These are phyloP conservation scores for Gentiana macrophylla DNA, from an alignment of 257 asterid species.

Conservation along the genomic window DNA sequence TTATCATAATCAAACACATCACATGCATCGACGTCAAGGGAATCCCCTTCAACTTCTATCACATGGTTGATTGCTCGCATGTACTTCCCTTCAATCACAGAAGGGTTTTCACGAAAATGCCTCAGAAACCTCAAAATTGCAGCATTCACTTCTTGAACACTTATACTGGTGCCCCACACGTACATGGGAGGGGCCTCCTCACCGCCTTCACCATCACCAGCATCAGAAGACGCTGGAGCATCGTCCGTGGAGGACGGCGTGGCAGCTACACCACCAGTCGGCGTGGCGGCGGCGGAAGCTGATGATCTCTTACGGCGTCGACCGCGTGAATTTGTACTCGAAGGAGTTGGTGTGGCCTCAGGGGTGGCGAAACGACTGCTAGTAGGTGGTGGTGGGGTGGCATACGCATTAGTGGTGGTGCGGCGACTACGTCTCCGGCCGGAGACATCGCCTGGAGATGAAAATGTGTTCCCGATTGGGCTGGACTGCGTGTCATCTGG, in stretches of 20 bases:
- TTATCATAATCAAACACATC: constrained; percentile 67
- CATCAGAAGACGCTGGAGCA: constrained; percentile 51
- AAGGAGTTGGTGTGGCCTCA: constrained; percentile 61
- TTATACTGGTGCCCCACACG: constrained; percentile 95
- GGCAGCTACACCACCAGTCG: constrained; percentile 20
- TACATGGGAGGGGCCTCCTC: constrained; percentile 77
- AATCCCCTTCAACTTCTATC: constrained; percentile 85
- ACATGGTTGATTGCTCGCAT: constrained; percentile 59
- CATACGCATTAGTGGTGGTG: constrained; percentile 27
- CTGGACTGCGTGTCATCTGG: constrained; percentile 62
- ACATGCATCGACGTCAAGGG: constrained; percentile 85
- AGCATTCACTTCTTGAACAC: constrained; percentile 84
- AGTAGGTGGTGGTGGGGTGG: constrained; percentile 55
- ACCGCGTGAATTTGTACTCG: constrained; percentile 35
- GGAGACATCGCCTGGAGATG: constrained; percentile 51
- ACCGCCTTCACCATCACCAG: constrained; percentile 52
- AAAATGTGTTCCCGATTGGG: constrained; percentile 76
- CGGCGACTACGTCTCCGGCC: constrained; percentile 59
- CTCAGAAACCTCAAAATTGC: constrained; percentile 76
- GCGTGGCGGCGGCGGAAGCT: constrained; percentile 29
- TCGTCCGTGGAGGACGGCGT: constrained; percentile 69
- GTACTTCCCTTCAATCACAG: constrained; percentile 72
- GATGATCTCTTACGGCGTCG: constrained; percentile 32
- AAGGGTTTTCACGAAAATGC: constrained; percentile 61
- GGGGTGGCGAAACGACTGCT: constrained; percentile 52